A percentile compares a stretch with the other conserved stretches of the same genome.
phyloP scores from a whole-genome alignment of 768 basidiomycete species.

The Trametes meyenii region DNA sequence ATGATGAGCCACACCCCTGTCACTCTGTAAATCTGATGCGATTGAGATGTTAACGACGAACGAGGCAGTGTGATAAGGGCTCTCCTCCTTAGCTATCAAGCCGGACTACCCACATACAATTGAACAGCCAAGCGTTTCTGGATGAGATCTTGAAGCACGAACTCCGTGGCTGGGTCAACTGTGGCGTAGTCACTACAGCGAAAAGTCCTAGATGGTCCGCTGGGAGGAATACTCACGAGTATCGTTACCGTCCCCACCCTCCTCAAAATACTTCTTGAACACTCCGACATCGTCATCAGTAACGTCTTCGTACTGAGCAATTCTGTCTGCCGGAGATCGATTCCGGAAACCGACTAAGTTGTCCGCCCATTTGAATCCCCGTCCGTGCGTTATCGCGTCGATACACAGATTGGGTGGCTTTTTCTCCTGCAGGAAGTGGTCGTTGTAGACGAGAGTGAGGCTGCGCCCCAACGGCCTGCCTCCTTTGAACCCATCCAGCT shows the following conservation, averaged over 20 bases:
- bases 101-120: too few relatives aligned
- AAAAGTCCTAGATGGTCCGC: too few relatives aligned
- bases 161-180: too few relatives aligned
- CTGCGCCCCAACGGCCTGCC: neutral
- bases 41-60: too few relatives aligned
- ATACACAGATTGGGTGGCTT: slow-evolving; percentile 1
- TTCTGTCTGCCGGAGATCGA: neutral
- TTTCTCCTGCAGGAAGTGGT: neutral
- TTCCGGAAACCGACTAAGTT: neutral
- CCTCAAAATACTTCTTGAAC: slow-evolving; percentile 1
- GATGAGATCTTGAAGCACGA: too few relatives aligned
- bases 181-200: too few relatives aligned
- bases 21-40: too few relatives aligned
- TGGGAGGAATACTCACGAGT: neutral
- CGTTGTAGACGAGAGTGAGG: slow-evolving; percentile 4
- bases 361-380: neutral
- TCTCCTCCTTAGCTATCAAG: too few relatives aligned
- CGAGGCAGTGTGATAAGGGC: too few relatives aligned
- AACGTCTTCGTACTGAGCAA: neutral
- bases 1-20: too few relatives aligned
- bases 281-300: slow-evolving; percentile 2
- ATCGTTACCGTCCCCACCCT: neutral
- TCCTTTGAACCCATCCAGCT: neutral
- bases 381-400: neutral
- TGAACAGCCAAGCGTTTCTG: too few relatives aligned